Evolutionary conservation across 1,139 yeast species (phyloP).

Genomic region (Pichia inconspicua): DNA sequence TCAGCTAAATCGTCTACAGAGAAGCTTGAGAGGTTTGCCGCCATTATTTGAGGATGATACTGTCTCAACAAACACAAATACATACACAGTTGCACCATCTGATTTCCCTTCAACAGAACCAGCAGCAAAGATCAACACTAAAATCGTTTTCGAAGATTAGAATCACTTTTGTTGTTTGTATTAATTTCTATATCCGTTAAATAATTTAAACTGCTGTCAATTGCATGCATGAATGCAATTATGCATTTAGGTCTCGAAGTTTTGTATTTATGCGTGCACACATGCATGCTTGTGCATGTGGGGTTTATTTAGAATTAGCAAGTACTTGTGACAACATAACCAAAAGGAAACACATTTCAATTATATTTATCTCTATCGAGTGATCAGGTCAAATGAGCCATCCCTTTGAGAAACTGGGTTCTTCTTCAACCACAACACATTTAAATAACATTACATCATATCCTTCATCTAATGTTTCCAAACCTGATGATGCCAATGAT

Average conservation of each 20-base stretch:
- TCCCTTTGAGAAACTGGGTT: conserved; percentile 1
- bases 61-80: conserved; percentile 9
- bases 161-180: conserved; percentile 4
- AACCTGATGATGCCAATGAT: not conserved
- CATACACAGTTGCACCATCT: not conserved
- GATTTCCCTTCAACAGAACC: conserved; percentile 16
- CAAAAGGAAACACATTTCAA: not conserved
- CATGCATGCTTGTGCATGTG: too few relatives aligned
- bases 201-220: not conserved
- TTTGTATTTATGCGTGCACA: too few relatives aligned
- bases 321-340: too few relatives aligned
- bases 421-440: conserved; percentile 5
- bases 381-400: not conserved
- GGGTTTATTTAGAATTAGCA: too few relatives aligned
- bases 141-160: conserved; percentile 19
- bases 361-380: not conserved
- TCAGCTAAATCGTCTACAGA: conserved; percentile 48
- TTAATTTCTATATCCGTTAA: not conserved
- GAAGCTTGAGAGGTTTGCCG: conserved; percentile 53
- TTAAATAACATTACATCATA: conserved; percentile 6
- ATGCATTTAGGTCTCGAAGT: too few relatives aligned
- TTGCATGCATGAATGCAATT: not conserved
- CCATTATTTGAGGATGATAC: conserved; percentile 31
- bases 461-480: not conserved
- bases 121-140: conserved; percentile 15